Percentiles rank a stretch among this genome's conserved stretches.
Evolutionary conservation across 768 basidiomycete species (phyloP).

Genomic region (Leccinum incarnatum): DNA sequence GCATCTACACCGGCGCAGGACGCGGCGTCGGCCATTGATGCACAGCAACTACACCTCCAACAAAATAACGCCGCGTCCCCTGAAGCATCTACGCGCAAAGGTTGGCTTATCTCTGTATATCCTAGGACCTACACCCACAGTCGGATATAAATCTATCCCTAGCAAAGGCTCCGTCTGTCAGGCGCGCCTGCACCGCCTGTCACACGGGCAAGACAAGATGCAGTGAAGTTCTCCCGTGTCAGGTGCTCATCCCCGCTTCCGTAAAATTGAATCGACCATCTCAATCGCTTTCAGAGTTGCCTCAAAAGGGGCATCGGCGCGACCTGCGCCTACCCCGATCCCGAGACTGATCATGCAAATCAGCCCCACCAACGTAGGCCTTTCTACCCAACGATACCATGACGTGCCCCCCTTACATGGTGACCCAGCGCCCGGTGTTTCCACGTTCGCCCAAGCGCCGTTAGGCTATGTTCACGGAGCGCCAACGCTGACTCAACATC

Average conservation of each 20-base stretch:
- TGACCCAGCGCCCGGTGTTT: slow-evolving; percentile 32
- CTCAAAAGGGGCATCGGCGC: slow-evolving; percentile 75
- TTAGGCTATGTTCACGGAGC: slow-evolving; percentile 38
- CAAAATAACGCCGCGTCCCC: slow-evolving; percentile 34
- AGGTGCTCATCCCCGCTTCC: slow-evolving; percentile 42
- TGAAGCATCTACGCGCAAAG: slow-evolving; percentile 50
- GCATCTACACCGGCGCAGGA: slow-evolving; percentile 67
- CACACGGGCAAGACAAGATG: slow-evolving; percentile 83
- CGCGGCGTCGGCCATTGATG: slow-evolving; percentile 58
- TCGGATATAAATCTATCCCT: slow-evolving; percentile 15
- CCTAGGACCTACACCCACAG: slow-evolving; percentile 1
- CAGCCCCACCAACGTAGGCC: slow-evolving; percentile 30
- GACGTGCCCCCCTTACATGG: slow-evolving; percentile 6
- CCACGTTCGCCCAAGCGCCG: slow-evolving; percentile 37
- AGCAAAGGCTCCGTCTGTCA: slow-evolving; percentile 82
- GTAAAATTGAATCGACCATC: slow-evolving; percentile 6
- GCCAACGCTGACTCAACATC: slow-evolving; percentile 53
- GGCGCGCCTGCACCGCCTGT: slow-evolving; percentile 77
- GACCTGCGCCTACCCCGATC: slow-evolving; percentile 75
- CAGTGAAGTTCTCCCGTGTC: slow-evolving; percentile 79
- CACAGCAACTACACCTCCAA: slow-evolving; percentile 47
- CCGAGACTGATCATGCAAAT: slow-evolving; percentile 52
- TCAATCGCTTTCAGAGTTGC: slow-evolving; percentile 54
- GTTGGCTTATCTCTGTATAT: slow-evolving; percentile 39
- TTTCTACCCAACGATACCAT: slow-evolving; percentile 1